Base-by-base conservation (phyloP, 345 rosid species). In the Moricandia moricandioides region DNA sequence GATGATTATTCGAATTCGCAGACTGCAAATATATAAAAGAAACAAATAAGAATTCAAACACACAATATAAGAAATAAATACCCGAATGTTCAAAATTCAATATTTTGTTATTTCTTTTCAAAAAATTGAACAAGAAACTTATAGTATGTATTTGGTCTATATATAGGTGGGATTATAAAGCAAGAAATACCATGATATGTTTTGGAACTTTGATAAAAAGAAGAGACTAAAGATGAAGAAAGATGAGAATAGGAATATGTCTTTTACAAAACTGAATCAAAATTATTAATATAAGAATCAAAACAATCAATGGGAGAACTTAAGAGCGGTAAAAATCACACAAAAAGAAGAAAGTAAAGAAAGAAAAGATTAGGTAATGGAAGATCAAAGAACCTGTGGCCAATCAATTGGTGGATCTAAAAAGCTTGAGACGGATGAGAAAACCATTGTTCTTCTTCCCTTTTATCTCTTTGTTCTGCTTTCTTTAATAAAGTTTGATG, bases 401-500 rank as follows among this genome's bases (percentile, higher is more conserved):
- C 82, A 79, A 47, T 73, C 73, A 78, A 65, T 60, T 73, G 74
- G 74, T 39, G 78, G 78, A 67, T 78, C 81, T 78, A 78, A 67
- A 73, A 78, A 73, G 78, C 81, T 78, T 68, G 81, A 68, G 81
- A 62, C 60, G 13, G 78, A 31, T 54, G 82, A 79, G 74, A 73
- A 79, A 68, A 68, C 74, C 82, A 79, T 79, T 69, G 56, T 73
- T 73, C 78, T 73, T 68, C 82, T 67, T 62, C 70, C 69, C 65
- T 78, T 72, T 68, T 54, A 67, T 39, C 45, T 67, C 70, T 78
- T 72, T 73, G 66, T 73, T 68, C 71, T 68, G 63, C 71, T 68
- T 68, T 79, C 74, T 73, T 78, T 79, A 79, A 68, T 79, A 79
- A 78, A 79, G 82, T 73, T 79, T 73, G 65, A 72, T 79, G 78